These are phyloP conservation scores for Paramecium tetraurelia DNA, from an alignment of 73 alveolate species.

Conservation along the genomic window DNA sequence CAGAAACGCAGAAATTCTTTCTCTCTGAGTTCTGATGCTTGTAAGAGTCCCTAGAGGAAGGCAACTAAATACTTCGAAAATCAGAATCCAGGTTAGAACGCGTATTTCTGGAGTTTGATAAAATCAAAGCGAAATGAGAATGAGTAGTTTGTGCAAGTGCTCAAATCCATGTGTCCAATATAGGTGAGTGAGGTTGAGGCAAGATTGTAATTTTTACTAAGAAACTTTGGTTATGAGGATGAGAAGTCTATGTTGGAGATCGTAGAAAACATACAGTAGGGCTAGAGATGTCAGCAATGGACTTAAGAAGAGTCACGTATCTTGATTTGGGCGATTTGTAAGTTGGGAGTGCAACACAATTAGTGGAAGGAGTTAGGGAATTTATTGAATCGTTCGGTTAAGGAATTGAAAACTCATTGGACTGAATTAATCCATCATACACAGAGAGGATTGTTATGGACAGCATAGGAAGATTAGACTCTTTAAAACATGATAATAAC, in stretches of 20 bases:
- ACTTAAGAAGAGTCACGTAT: neutral
- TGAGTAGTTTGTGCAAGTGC: neutral
- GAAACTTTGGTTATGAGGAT: neutral
- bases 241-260: neutral
- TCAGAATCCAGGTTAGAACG: slow-evolving; percentile 28
- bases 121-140: neutral
- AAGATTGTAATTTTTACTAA: neutral
- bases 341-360: slow-evolving; percentile 24
- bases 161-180: neutral
- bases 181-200: neutral
- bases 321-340: slow-evolving; percentile 1
- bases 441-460: neutral
- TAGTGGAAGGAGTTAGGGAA: neutral
- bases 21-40: slow-evolving; percentile 3
- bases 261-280: neutral
- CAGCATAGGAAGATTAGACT: slow-evolving; percentile 5
- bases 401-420: neutral
- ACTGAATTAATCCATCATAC: neutral
- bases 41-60: slow-evolving; percentile 4
- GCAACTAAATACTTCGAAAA: neutral
- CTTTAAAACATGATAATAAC: neutral
- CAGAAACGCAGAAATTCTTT: neutral
- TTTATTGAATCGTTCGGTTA: neutral
- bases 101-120: neutral
- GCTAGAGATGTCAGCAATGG: neutral